Conservation (phyloP, 2,329 filamentous ascomycete species). For the Penicillium hesseltinei region DNA sequence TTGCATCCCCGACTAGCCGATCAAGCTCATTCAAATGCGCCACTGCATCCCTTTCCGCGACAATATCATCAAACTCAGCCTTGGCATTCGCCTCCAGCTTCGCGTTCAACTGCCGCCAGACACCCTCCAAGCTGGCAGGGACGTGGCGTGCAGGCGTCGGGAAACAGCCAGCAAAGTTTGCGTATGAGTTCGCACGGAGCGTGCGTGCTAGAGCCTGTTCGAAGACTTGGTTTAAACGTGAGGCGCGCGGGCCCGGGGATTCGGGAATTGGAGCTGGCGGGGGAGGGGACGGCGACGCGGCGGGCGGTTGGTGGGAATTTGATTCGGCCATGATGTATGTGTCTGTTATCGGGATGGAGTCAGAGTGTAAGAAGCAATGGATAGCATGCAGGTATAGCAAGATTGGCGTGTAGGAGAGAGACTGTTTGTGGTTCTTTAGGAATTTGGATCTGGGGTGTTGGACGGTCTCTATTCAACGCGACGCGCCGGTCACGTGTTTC, state of each 20-base stretch:
- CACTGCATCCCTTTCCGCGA: constrained; percentile 57
- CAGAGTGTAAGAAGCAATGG: not conserved
- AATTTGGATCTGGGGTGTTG: constrained; percentile 10
- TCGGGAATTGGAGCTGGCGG: constrained; percentile 54
- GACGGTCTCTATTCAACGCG: constrained; percentile 11
- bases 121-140: constrained; percentile 54
- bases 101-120: constrained; percentile 59
- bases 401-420: not conserved
- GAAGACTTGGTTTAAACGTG: constrained; percentile 60
- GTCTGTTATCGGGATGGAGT: not conserved
- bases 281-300: constrained; percentile 51
- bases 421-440: constrained; percentile 9
- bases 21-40: constrained; percentile 61
- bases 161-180: constrained; percentile 63
- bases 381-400: not conserved
- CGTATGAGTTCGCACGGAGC: constrained; percentile 59
- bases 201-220: constrained; percentile 58
- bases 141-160: constrained; percentile 60
- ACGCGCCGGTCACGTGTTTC: constrained; percentile 28
- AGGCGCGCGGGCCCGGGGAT: constrained; percentile 59
- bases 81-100: constrained; percentile 58
- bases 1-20: constrained; percentile 58
- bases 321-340: constrained; percentile 22
- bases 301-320: constrained; percentile 13
- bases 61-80: constrained; percentile 61